Percentiles rank a stretch among this genome's conserved stretches.
Conservation (phyloP, 106 monocot genomes). For the Alisma plantagoaquatica region DNA sequence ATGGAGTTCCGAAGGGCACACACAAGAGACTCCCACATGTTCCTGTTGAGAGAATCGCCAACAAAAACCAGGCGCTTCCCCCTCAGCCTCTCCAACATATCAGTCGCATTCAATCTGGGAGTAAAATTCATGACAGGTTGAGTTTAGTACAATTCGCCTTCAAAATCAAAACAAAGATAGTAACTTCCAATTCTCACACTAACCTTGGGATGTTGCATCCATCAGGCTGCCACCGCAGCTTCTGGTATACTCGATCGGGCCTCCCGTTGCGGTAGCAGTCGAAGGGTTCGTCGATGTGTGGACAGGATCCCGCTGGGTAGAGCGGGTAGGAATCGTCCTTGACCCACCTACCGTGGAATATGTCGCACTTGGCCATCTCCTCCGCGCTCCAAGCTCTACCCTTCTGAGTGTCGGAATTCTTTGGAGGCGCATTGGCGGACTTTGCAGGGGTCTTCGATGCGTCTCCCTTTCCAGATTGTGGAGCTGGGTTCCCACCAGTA, state of each 20-base stretch:
- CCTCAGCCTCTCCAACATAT: constrained; percentile 85
- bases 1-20: constrained; percentile 60
- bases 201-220: constrained; percentile 65
- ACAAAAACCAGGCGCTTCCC: constrained; percentile 78
- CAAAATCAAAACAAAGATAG: neutral
- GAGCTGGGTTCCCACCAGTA: neutral
- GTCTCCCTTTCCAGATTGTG: neutral
- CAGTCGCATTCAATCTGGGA: constrained; percentile 64
- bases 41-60: constrained; percentile 86
- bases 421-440: too few species aligned
- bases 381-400: constrained; percentile 26
- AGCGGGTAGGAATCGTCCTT: constrained; percentile 58
- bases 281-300: constrained; percentile 70
- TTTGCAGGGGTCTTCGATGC: neutral
- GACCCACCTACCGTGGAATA: constrained; percentile 75
- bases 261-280: constrained; percentile 65
- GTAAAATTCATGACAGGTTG: neutral
- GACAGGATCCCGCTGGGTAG: constrained; percentile 62
- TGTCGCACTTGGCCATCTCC: constrained; percentile 36
- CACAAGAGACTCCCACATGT: constrained; percentile 96
- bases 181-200: too few species aligned
- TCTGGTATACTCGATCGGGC: constrained; percentile 49
- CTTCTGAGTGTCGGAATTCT: constrained; percentile 4
- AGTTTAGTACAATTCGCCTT: neutral
- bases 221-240: constrained; percentile 67